phyloP scores from a whole-genome alignment of 73 alveolate genomes.

The Stentor coeruleus region DNA sequence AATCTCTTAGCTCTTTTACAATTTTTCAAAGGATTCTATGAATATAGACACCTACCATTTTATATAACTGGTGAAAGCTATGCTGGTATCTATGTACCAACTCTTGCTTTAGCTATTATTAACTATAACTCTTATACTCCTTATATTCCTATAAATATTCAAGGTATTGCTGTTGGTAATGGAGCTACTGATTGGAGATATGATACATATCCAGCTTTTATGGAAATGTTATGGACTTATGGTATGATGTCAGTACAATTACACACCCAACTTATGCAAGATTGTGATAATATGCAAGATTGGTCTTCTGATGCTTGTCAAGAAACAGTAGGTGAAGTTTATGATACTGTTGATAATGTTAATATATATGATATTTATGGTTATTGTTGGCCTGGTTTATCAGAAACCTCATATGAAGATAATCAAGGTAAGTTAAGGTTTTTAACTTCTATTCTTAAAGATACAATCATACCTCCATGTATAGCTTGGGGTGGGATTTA shows the following conservation, averaged over 20 bases:
- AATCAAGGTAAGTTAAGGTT: not conserved
- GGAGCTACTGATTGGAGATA: conserved; percentile 6
- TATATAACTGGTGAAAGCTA: conserved; percentile 93
- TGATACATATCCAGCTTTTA: conserved; percentile 47
- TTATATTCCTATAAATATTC: not conserved
- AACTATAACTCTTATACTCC: conserved; percentile 29
- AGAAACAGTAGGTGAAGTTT: not conserved
- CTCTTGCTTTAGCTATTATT: conserved; percentile 58
- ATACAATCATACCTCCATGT: not conserved
- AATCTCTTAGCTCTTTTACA: conserved; percentile 53
- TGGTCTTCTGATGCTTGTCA: not conserved
- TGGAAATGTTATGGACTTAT: conserved; percentile 43
- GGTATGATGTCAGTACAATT: conserved; percentile 35
- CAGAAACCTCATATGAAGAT: not conserved
- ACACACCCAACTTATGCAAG: conserved; percentile 24
- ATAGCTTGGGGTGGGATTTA: conserved; percentile 1
- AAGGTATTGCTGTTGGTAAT: conserved; percentile 1
- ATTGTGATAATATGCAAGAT: not conserved
- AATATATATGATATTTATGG: conserved; percentile 5
- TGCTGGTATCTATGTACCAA: conserved; percentile 95
- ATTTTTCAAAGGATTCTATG: conserved; percentile 66
- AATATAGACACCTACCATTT: conserved; percentile 70
- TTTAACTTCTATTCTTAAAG: too few species aligned
- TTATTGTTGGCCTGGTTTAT: not conserved
- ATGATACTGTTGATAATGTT: not conserved